Conservation (phyloP, 805 yeast genomes). For the Monosporozyma solicola region DNA sequence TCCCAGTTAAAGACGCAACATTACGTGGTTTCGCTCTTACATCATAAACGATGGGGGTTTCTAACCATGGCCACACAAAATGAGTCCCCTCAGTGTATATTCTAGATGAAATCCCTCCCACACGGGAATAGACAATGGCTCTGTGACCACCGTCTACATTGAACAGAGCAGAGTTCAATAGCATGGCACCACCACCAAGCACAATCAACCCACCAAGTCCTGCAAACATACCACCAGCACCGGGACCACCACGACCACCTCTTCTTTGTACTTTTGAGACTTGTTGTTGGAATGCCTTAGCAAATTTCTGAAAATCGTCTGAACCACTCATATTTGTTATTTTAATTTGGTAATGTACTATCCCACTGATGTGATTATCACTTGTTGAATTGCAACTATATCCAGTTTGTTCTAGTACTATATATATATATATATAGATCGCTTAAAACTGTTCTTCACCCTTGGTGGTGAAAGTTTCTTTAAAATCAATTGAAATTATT, state of each 20-base stretch:
- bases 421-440: too few species aligned
- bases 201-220: constrained; percentile 55
- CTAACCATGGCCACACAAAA: constrained; percentile 87
- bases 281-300: constrained; percentile 40
- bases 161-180: constrained; percentile 51
- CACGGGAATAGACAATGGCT: constrained; percentile 85
- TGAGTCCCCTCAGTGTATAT: constrained; percentile 94
- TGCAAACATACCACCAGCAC: constrained; percentile 47
- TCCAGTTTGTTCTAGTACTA: too few species aligned
- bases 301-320: constrained; percentile 44
- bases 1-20: constrained; percentile 92
- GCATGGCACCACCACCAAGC: constrained; percentile 48
- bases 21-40: constrained; percentile 96
- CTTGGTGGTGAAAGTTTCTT: background rate
- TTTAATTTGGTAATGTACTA: background rate
- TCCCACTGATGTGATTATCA: too few species aligned
- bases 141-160: constrained; percentile 98
- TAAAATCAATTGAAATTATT: background rate
- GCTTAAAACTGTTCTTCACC: background rate
- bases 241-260: constrained; percentile 8
- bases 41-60: constrained; percentile 85
- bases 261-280: constrained; percentile 34
- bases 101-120: constrained; percentile 72
- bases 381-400: background rate
- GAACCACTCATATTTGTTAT: constrained; percentile 19